These are phyloP conservation scores for Mycena galopus DNA, from an alignment of 768 basidiomycete species.

Conservation along the genomic window DNA sequence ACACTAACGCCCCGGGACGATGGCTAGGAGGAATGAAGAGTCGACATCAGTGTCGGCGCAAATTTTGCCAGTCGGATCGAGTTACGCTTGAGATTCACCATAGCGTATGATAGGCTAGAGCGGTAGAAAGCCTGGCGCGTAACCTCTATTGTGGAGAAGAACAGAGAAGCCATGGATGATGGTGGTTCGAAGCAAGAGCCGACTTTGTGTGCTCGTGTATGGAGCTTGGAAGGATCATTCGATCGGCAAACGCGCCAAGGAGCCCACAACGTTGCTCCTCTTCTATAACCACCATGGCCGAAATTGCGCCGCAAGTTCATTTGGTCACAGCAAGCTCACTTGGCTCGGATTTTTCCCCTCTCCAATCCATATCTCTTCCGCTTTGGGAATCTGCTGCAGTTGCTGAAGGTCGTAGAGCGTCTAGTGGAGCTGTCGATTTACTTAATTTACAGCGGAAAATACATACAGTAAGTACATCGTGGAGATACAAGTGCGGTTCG, in stretches of 20 bases:
- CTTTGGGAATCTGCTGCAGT: too few species aligned
- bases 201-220: background rate
- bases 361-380: too few species aligned
- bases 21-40: conserved; percentile 8
- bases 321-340: too few species aligned
- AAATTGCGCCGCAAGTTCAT: too few species aligned
- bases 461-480: background rate
- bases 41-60: conserved; percentile 2
- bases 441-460: background rate
- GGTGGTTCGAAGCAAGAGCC: conserved; percentile 1
- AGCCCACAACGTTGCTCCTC: too few species aligned
- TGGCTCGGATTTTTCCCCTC: too few species aligned
- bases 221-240: background rate
- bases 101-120: conserved; percentile 78
- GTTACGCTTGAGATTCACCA: conserved; percentile 97
- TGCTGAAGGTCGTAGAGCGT: too few species aligned
- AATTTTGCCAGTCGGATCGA: conserved; percentile 34
- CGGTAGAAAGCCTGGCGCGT: conserved; percentile 82
- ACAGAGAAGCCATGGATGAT: conserved; percentile 46
- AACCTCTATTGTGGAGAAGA: conserved; percentile 88
- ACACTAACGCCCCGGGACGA: conserved; percentile 34
- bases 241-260: too few species aligned
- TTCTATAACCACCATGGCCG: too few species aligned
- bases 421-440: background rate
- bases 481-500: background rate